phyloP scores from a whole-genome alignment of 805 yeast species.

The Lipomyces japonicus region DNA sequence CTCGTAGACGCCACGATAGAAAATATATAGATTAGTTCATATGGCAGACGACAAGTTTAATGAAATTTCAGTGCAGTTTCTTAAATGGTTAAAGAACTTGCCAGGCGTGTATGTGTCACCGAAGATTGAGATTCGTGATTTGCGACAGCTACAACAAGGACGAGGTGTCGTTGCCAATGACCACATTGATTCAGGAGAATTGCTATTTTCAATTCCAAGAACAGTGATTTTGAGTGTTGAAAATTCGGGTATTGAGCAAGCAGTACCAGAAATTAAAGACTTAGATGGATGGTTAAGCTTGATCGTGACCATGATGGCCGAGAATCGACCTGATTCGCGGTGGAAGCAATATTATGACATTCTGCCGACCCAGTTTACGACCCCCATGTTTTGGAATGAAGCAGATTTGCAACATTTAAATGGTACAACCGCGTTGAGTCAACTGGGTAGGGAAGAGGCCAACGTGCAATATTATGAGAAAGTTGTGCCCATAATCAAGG shows the following conservation, averaged over 20 bases:
- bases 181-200: constrained; percentile 59
- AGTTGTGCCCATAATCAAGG: constrained; percentile 44
- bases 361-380: constrained; percentile 60
- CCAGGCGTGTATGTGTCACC: constrained; percentile 43
- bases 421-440: constrained; percentile 66
- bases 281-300: constrained; percentile 74
- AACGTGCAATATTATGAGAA: constrained; percentile 52
- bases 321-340: constrained; percentile 49
- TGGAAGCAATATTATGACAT: constrained; percentile 73
- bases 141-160: constrained; percentile 60
- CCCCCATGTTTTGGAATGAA: constrained; percentile 75
- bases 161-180: constrained; percentile 67
- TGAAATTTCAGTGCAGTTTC: constrained; percentile 5
- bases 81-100: constrained; percentile 20
- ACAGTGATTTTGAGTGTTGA: constrained; percentile 53
- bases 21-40: too few species aligned
- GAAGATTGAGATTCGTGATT: constrained; percentile 59
- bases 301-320: constrained; percentile 64
- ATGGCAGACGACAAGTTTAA: constrained; percentile 3
- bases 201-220: constrained; percentile 67
- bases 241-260: constrained; percentile 39
- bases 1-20: too few species aligned
- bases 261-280: constrained; percentile 31
- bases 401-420: constrained; percentile 53
- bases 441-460: constrained; percentile 71